Conservation (phyloP, 2,329 filamentous ascomycete species). For the Periconia sp. region DNA sequence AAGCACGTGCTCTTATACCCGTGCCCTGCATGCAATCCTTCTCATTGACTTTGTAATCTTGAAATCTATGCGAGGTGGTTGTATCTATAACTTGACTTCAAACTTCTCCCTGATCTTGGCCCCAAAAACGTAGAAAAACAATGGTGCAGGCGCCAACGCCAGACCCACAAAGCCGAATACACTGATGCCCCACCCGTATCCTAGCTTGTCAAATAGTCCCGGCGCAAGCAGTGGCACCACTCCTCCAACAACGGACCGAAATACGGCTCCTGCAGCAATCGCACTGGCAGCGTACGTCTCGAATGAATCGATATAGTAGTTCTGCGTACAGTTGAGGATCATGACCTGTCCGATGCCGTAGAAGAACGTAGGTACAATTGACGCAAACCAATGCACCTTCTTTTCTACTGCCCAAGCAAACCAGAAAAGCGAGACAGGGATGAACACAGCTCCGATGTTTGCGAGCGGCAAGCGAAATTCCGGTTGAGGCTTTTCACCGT, state of each 20-base stretch:
- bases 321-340: constrained; percentile 60
- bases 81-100: constrained; percentile 25
- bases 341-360: constrained; percentile 61
- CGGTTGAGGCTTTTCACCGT: constrained; percentile 49
- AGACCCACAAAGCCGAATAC: constrained; percentile 55
- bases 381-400: constrained; percentile 49
- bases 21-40: too few species aligned
- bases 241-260: constrained; percentile 54
- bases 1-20: too few species aligned
- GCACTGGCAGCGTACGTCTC: constrained; percentile 58
- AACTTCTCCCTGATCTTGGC: constrained; percentile 53
- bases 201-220: constrained; percentile 50
- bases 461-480: constrained; percentile 55
- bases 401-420: constrained; percentile 51
- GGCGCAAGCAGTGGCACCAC: constrained; percentile 56
- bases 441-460: constrained; percentile 52
- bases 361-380: constrained; percentile 52
- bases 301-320: constrained; percentile 62
- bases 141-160: constrained; percentile 55
- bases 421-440: constrained; percentile 53
- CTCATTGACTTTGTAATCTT: too few species aligned
- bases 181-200: constrained; percentile 58
- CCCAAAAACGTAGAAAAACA: constrained; percentile 58
- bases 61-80: too few species aligned
- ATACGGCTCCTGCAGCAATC: constrained; percentile 57